phyloP scores from a whole-genome alignment of 2,329 filamentous ascomycete genomes.

The Cytospora leucostoma region DNA sequence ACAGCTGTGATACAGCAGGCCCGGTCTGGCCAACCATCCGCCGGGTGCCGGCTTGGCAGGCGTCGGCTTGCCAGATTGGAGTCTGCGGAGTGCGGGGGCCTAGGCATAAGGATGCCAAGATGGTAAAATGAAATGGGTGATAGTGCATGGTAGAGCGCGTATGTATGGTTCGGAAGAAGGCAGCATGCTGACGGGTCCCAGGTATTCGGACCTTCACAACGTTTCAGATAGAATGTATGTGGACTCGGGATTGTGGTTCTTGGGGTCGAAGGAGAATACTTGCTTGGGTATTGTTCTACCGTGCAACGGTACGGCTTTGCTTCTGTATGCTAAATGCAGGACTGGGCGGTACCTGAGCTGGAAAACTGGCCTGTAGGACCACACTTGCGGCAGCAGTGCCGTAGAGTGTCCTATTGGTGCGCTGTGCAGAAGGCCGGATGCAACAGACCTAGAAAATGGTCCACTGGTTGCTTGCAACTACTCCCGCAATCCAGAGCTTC shows the following conservation, averaged over 20 bases:
- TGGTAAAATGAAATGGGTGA: neutral
- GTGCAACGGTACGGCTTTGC: neutral
- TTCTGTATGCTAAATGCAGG: neutral
- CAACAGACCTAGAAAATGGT: neutral
- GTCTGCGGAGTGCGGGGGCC: neutral
- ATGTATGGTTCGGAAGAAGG: neutral
- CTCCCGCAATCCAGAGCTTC: neutral
- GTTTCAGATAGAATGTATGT: neutral
- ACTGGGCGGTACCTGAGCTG: neutral
- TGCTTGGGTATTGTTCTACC: neutral
- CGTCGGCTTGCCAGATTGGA: neutral
- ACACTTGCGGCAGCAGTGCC: neutral
- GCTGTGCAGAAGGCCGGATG: neutral
- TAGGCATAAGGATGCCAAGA: neutral
- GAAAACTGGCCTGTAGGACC: neutral
- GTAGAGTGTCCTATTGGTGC: neutral
- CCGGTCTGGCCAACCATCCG: neutral
- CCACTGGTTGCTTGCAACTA: neutral
- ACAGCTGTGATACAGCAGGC: conserved; percentile 3
- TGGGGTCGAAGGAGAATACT: neutral
- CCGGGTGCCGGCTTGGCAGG: neutral
- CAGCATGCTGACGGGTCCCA: neutral
- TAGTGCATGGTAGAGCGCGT: neutral
- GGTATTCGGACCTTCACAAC: neutral
- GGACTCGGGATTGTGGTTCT: neutral